Evolutionary conservation across 2,329 filamentous ascomycete genomes (phyloP).

Genomic region (Camillea tinctor): DNA sequence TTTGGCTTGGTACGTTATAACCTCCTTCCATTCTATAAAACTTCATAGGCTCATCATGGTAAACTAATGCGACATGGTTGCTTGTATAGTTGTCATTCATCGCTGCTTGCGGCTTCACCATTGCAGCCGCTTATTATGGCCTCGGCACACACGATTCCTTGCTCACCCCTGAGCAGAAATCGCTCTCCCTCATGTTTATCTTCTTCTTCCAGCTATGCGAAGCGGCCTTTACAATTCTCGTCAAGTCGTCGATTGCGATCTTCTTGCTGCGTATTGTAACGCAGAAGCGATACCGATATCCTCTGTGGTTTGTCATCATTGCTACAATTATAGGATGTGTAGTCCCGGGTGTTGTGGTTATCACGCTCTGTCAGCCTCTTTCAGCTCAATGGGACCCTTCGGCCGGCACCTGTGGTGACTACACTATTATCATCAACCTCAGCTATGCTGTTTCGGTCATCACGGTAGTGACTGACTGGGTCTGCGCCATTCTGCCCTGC

Average conservation of each 20-base stretch:
- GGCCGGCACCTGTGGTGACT: constrained; percentile 5
- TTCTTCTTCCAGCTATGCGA: constrained; percentile 7
- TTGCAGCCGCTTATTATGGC: constrained; percentile 2
- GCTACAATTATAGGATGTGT: constrained; percentile 3
- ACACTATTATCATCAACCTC: constrained; percentile 3
- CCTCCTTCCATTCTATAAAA: too few species aligned
- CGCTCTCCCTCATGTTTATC: constrained; percentile 3
- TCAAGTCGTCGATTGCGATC: constrained; percentile 3
- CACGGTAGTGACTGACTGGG: constrained; percentile 3
- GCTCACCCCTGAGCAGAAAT: constrained; percentile 2
- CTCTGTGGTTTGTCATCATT: constrained; percentile 7
- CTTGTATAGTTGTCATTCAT: constrained; percentile 4
- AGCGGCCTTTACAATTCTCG: constrained; percentile 4
- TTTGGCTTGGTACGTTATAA: constrained; percentile 2
- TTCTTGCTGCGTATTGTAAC: constrained; percentile 2
- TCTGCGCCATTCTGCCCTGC: constrained; percentile 1
- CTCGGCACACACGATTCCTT: constrained; percentile 1
- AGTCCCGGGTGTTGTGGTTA: constrained; percentile 3
- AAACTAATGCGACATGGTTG: background rate
- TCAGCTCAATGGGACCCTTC: constrained; percentile 6
- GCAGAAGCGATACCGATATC: constrained; percentile 5
- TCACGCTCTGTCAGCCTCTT: constrained; percentile 3
- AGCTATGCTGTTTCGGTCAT: constrained; percentile 5
- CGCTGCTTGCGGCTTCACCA: constrained; percentile 3
- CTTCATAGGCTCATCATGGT: background rate